Evolutionary conservation across 305 asterid species (phyloP).

Genomic region (Fraxinus ornus): DNA sequence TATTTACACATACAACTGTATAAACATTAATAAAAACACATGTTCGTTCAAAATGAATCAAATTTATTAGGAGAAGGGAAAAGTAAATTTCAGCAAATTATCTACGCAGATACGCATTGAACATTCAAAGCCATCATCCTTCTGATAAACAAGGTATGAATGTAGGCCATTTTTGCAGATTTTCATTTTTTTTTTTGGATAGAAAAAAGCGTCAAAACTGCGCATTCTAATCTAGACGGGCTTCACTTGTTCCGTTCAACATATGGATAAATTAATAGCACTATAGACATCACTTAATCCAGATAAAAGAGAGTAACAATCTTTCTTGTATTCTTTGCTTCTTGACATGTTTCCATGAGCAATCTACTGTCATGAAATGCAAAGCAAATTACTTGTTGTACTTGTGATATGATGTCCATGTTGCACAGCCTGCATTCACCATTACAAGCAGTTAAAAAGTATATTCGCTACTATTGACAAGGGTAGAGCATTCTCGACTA

Average conservation of each 20-base stretch:
- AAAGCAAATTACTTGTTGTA: slow-evolving; percentile 95
- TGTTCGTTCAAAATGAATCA: background rate
- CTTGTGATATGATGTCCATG: slow-evolving; percentile 96
- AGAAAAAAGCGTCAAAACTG: slow-evolving; percentile 9
- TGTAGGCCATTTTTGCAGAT: slow-evolving; percentile 3
- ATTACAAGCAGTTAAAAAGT: background rate
- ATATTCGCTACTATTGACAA: background rate
- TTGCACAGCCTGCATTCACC: slow-evolving; percentile 76
- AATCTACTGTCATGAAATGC: slow-evolving; percentile 95
- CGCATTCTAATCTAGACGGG: slow-evolving; percentile 18
- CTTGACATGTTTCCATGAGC: slow-evolving; percentile 98
- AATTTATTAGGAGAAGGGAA: background rate
- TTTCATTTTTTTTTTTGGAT: background rate
- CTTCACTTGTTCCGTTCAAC: slow-evolving; percentile 15
- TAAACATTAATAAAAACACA: background rate
- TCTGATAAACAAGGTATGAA: slow-evolving; percentile 15
- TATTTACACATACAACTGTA: background rate
- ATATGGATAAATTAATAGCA: slow-evolving; percentile 21
- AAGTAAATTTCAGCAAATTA: background rate
- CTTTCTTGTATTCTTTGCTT: slow-evolving; percentile 89
- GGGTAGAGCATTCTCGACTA: background rate
- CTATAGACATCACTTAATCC: slow-evolving; percentile 44
- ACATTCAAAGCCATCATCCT: background rate
- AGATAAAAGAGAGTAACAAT: slow-evolving; percentile 94
- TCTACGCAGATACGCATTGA: background rate